Base-by-base conservation (phyloP, 2,329 filamentous ascomycete species). In the Aspergillus sergii region DNA sequence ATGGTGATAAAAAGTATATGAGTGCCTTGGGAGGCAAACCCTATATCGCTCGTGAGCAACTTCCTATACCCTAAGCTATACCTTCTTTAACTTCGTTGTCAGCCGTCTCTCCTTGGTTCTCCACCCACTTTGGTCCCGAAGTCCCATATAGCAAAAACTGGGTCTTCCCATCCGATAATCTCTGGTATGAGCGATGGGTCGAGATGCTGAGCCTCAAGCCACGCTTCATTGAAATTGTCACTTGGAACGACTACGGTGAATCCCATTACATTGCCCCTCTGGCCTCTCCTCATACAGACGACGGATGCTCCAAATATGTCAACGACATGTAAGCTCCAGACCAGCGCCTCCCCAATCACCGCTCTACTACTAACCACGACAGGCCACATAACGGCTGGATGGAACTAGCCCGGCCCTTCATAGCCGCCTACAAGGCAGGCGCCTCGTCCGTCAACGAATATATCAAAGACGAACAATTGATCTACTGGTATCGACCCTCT, bases 401-500 rank as follows among this genome's bases (percentile, higher is more conserved):
- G 9, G 83, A 85, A n/a, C 80, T 86, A 73, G 79, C 84, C 14
- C 80, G 81, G 60, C 84, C 84, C 1, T 86, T 81, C 67, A 85
- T 86, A 63, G 76, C 81, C 1, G 84, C 84, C 0, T 86, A 81
- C 72, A 84, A 85, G 66, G 80, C 78, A 55, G 82, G 80, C n/a
- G 77, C 74, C 3, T 77, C 69, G n/a, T 69, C 64, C 1, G 68
- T 70, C 3, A 62, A 69, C 36, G 60, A 66, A 12, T 80, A 81
- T 72, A 82, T 85, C 66, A 73, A 74, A 46, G 73, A 79, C 14
- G 84, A 87, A 23, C 77, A 84, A 70, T 71, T 86, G 12, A 73
- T 85, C 39, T 87, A 86, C 76, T 87, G 84, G 84, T 86, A 85
- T 72, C 80, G 84, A 1, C 84, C 83, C 1, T 83, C 81, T 1